Percentiles rank a stretch among this genome's conserved stretches.
These are phyloP conservation scores for Bruguiera hainesii DNA, from an alignment of 441 rosid genomes.

Conservation along the genomic window DNA sequence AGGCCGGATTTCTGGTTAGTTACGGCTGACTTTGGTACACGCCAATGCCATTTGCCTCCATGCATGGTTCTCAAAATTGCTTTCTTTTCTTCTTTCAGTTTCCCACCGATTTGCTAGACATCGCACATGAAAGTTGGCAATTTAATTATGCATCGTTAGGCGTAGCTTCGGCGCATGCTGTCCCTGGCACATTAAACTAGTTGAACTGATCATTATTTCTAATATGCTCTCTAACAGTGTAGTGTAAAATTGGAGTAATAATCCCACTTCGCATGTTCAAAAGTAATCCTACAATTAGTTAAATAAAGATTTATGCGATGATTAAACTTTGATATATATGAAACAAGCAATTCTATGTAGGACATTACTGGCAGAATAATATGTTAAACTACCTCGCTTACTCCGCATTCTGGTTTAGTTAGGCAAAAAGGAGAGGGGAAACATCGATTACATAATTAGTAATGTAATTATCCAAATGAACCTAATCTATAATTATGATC, in stretches of 20 bases:
- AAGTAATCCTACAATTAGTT: no score
- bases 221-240: no score
- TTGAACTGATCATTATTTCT: no score
- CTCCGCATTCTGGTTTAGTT: background rate
- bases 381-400: no score
- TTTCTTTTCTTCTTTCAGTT: background rate
- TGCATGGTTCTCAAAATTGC: background rate
- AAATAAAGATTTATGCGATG: no score
- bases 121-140: background rate
- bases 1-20: background rate
- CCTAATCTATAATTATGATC: slow-evolving; percentile 3
- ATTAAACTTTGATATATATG: no score
- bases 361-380: no score
- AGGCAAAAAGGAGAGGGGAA: slow-evolving; percentile 25
- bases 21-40: background rate
- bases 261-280: no score
- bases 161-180: background rate
- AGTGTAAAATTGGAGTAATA: no score
- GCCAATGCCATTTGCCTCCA: no score
- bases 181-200: background rate
- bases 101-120: background rate
- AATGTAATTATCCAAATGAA: background rate
- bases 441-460: slow-evolving; percentile 14
- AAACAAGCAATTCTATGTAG: no score
- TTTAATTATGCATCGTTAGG: background rate